phyloP scores from a whole-genome alignment of 495 filamentous ascomycete species.

The Neurospora sp. region DNA sequence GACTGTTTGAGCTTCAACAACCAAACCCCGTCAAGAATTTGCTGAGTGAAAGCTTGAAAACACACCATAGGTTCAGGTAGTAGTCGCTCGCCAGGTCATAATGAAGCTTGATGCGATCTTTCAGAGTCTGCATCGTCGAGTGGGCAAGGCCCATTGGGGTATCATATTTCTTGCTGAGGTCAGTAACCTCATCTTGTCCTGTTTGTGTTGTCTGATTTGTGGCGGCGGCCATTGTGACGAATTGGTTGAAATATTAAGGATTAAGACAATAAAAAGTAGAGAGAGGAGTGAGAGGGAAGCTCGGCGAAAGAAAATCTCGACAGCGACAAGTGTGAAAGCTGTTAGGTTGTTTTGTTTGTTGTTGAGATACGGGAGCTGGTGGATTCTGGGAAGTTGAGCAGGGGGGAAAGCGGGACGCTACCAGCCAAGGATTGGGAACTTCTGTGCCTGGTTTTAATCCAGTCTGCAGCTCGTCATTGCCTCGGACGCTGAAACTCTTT shows the following conservation, averaged over 20 bases:
- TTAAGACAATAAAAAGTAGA: not conserved
- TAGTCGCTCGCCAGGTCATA: conserved; percentile 50
- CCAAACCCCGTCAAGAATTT: not conserved
- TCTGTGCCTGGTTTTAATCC: not conserved
- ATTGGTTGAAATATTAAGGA: not conserved
- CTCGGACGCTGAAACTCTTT: not conserved
- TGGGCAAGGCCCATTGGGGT: conserved; percentile 40
- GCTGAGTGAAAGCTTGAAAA: not conserved
- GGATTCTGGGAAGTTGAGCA: not conserved
- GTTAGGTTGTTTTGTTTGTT: not conserved
- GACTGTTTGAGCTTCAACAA: not conserved
- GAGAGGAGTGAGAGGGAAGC: not conserved
- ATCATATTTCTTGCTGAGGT: conserved; percentile 36
- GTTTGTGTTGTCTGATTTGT: not conserved
- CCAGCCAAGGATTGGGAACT: not conserved
- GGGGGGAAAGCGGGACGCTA: not conserved
- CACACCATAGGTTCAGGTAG: conserved; percentile 41
- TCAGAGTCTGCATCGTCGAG: conserved; percentile 42
- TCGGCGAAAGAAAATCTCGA: not conserved
- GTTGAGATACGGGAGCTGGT: not conserved
- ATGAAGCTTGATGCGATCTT: conserved; percentile 47
- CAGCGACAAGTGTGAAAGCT: not conserved
- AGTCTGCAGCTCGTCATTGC: not conserved
- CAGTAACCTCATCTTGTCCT: conserved; percentile 9
- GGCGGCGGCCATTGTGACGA: not conserved